Base-by-base conservation (phyloP, 495 filamentous ascomycete genomes). In the Penicillium crystallinum region DNA sequence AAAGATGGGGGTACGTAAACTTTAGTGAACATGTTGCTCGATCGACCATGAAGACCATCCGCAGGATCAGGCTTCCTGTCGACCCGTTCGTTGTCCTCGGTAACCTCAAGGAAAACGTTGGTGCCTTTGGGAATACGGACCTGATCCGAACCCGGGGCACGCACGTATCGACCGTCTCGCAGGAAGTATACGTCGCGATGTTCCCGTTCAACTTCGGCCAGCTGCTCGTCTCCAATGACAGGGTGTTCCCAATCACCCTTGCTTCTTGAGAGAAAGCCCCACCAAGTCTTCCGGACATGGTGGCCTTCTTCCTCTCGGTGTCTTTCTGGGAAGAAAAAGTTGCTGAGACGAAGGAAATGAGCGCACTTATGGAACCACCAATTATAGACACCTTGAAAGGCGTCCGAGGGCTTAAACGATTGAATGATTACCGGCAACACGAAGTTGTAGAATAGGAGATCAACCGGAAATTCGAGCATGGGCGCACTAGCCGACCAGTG, bases 291-390 rank as follows among this genome's bases (percentile, higher is more conserved):
- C 27, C 78, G 62, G 35, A 83, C 71, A 59, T 80, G 69, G 35
- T 73, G 75, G 4, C 93, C 91, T 64, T 96, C 89, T 62, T 99
- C 93, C 39, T 97, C 92, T 12, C 76, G 59, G 34, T 77, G 77
- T 57, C 86, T 80, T 41, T 95, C 88, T 2, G 86, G 89, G 58
- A 99, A 96, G 55, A 99, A 81, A 65, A 99, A 99, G 72, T 90
- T 84, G 14, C 89, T 90, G 52, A 99, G 72, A 39, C 93, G 80
- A 18, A 99, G 71, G 48, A 78, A 70, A 18, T 89, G 78, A 1
- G 91, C 92, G 64, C 91, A 97, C 56, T 81, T 81, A 54, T 85
- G 86, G 69, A 99, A 96, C 91, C 92, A 97, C 93, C 93, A 97
- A 36, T 81, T 83, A 63, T 96, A 99, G 73, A 95, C 82, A 25